phyloP scores from a whole-genome alignment of 768 basidiomycete genomes.

The Agrocybe praecox region DNA sequence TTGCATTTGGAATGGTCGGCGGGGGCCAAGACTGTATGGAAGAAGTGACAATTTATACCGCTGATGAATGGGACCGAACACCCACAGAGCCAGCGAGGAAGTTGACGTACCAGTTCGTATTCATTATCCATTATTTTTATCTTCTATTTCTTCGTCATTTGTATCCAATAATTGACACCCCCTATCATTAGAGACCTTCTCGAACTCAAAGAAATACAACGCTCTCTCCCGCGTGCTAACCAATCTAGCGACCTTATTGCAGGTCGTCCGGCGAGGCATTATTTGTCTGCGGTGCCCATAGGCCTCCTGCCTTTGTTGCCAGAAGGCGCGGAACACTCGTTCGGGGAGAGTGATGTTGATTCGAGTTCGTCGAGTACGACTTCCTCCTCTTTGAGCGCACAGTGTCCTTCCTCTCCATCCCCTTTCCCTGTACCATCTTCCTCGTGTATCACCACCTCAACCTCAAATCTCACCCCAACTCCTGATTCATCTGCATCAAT shows the following conservation, averaged over 20 bases:
- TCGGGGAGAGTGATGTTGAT: not conserved
- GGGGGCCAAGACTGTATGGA: not conserved
- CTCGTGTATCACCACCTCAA: not conserved
- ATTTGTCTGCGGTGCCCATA: conserved; percentile 61
- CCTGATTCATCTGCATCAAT: not conserved
- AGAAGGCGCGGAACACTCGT: conserved; percentile 8
- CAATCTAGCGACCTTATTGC: conserved; percentile 48
- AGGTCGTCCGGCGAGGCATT: conserved; percentile 40
- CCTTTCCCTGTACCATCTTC: not conserved
- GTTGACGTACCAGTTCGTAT: conserved; percentile 68
- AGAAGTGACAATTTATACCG: conserved; percentile 41
- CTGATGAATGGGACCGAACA: conserved; percentile 82
- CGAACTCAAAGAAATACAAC: conserved; percentile 71
- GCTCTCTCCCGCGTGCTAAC: conserved; percentile 59
- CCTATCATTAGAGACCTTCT: conserved; percentile 52
- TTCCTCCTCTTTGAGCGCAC: not conserved
- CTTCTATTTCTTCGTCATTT: not conserved
- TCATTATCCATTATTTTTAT: conserved; percentile 2
- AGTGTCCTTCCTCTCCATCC: not conserved
- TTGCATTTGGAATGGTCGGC: conserved; percentile 59
- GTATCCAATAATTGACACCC: not conserved
- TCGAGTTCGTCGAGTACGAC: not conserved
- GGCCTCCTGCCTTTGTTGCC: conserved; percentile 59
- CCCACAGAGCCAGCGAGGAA: conserved; percentile 65
- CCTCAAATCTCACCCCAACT: not conserved